These are phyloP conservation scores for Lagenaria siceraria DNA, from an alignment of 306 rosid species.

Conservation along the genomic window DNA sequence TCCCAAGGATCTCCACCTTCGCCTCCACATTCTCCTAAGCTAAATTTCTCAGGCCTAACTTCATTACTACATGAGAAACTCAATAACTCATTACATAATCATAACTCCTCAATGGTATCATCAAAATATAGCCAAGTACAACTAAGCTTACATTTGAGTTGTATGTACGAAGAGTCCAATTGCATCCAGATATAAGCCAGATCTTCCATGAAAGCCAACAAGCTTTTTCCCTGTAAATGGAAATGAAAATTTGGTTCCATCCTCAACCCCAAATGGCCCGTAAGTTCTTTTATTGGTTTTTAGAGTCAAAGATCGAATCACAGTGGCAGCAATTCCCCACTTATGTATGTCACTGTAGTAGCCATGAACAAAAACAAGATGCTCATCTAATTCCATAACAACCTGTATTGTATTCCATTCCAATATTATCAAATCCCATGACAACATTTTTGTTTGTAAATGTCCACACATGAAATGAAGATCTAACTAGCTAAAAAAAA, in stretches of 20 bases:
- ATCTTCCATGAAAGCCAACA: background rate
- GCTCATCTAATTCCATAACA: background rate
- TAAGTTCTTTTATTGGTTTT: background rate
- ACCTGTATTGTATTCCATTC: background rate
- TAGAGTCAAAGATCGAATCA: background rate
- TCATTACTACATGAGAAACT: background rate
- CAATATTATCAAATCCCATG: background rate
- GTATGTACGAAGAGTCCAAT: background rate
- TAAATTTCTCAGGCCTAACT: background rate
- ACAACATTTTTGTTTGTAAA: background rate
- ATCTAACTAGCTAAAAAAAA: background rate
- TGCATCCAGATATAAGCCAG: background rate
- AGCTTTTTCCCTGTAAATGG: background rate
- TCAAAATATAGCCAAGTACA: background rate
- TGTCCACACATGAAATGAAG: background rate
- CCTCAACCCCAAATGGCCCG: background rate
- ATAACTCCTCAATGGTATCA: background rate
- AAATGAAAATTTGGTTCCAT: background rate
- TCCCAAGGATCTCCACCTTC: background rate
- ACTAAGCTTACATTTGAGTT: background rate
- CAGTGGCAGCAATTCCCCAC: background rate
- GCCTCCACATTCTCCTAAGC: background rate
- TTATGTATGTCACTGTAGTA: background rate
- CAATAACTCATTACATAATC: background rate
- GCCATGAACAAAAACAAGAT: background rate